Percentiles rank a stretch among this genome's conserved stretches.
These are phyloP conservation scores for Lablab purpureus DNA, from an alignment of 306 rosid genomes.

Conservation along the genomic window DNA sequence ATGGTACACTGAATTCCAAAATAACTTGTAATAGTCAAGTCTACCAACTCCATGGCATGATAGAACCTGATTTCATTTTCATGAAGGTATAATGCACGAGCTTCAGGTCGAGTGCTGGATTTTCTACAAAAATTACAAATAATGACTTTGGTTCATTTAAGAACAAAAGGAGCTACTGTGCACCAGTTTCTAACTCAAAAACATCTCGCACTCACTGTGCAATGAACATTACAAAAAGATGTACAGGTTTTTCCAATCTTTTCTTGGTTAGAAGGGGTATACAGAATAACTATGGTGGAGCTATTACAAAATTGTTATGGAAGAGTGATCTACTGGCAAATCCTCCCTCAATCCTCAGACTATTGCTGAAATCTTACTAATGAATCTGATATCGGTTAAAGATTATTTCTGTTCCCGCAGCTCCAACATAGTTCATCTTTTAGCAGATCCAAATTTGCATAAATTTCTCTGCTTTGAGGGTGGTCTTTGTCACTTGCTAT, in stretches of 20 bases:
- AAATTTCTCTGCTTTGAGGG: slow-evolving; percentile 57
- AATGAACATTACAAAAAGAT: slow-evolving; percentile 22
- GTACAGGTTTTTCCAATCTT: slow-evolving; percentile 10
- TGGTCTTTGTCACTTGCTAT: slow-evolving; percentile 59
- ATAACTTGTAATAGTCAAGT: neutral
- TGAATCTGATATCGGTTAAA: slow-evolving; percentile 19
- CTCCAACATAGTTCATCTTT: slow-evolving; percentile 41
- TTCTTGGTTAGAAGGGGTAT: slow-evolving; percentile 17
- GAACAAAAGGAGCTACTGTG: neutral
- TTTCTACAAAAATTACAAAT: slow-evolving; percentile 1
- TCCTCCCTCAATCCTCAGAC: neutral
- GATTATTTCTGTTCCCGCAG: slow-evolving; percentile 20
- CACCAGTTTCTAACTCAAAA: slow-evolving; percentile 3
- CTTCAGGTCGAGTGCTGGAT: neutral
- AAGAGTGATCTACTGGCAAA: slow-evolving; percentile 17
- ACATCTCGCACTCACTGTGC: slow-evolving; percentile 5
- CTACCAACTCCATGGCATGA: neutral
- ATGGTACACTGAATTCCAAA: neutral
- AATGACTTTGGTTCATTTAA: neutral
- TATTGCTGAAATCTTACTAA: slow-evolving; percentile 1
- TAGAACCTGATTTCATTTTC: slow-evolving; percentile 2
- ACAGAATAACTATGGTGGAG: neutral
- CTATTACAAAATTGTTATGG: neutral
- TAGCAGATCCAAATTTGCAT: slow-evolving; percentile 49
- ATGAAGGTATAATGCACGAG: neutral